Evolutionary conservation across 176 grass and related monocot species (phyloP).

Genomic region (Leersia perrieri): DNA sequence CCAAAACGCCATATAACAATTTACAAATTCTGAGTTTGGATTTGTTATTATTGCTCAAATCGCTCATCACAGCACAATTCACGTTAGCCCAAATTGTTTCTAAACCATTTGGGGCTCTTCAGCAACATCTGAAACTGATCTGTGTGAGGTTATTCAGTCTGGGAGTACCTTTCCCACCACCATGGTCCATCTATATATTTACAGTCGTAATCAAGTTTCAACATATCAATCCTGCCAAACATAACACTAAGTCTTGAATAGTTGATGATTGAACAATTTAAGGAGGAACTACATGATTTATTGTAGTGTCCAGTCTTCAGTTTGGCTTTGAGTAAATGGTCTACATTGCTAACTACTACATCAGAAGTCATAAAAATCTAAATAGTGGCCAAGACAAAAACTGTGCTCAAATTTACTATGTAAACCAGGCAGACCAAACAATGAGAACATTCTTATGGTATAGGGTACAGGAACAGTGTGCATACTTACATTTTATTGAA

Average conservation of each 20-base stretch:
- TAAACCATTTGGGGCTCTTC: neutral
- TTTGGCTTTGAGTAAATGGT: neutral
- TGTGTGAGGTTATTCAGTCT: neutral
- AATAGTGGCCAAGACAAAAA: neutral
- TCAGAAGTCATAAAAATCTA: neutral
- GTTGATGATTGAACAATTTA: neutral
- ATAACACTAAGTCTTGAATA: neutral
- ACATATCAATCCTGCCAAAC: neutral
- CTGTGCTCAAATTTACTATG: neutral
- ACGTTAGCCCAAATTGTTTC: neutral
- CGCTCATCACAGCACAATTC: constrained; percentile 1
- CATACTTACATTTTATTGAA: constrained; percentile 45
- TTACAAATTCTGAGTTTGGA: neutral
- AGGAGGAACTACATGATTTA: neutral
- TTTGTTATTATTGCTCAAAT: neutral
- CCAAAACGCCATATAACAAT: neutral
- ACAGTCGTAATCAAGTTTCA: constrained; percentile 5
- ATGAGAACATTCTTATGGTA: constrained; percentile 3
- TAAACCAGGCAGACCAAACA: neutral
- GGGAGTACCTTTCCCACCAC: neutral
- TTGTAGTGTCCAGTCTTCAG: neutral
- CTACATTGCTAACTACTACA: neutral
- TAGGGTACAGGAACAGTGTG: neutral
- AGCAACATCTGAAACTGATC: neutral
- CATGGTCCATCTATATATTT: neutral